Evolutionary conservation across 148 eudicot species (phyloP), one percentile per base, ranked within the genome.

Genomic region (Selenicereus undatus): DNA sequence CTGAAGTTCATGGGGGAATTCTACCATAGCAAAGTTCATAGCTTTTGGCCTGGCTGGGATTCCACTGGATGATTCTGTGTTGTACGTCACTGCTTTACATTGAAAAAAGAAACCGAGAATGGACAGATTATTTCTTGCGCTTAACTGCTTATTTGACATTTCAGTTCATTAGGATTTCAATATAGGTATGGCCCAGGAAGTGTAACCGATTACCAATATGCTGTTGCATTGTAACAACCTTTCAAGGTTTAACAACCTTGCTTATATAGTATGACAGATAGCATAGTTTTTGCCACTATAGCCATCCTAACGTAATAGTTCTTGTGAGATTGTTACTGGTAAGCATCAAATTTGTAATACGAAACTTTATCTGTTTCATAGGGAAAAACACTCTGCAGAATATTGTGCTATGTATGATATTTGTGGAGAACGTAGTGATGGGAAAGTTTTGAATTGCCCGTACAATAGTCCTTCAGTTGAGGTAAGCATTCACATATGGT

Each of bases 331-430:
- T 73, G 58, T 81, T 68, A 71, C 0, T 72, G 78, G 17, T 20
- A 56, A 74, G 51, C 14, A 21, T 48, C 17, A 18, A 68, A 29
- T 14, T 64, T 52, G 16, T 77, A 76, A 11, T 74, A 51, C 82
- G 65, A 82, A 71, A 77, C 71, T 84, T 60, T 42, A 48, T 84
- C 74, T 76, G 56, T 81, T 78, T 76, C 64, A 60, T 81, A 91
- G 93, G 88, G 73, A 82, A 84, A 86, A 82, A 45, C 93, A 88
- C 85, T 84, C 89, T 52, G 78, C 76, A 51, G 91, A 86, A 81
- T 89, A 88, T 77, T 91, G 93, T 86, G 89, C 93, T 76, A 89
- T 91, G 93, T 91, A 89, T 84, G 93, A 86, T 87, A 91, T 91
- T 66, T 91, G 93, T 86, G 93, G 93, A 78, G 85, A 83, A 84